phyloP scores from a whole-genome alignment of 148 eudicot species.

The Chenopodium formosanum region DNA sequence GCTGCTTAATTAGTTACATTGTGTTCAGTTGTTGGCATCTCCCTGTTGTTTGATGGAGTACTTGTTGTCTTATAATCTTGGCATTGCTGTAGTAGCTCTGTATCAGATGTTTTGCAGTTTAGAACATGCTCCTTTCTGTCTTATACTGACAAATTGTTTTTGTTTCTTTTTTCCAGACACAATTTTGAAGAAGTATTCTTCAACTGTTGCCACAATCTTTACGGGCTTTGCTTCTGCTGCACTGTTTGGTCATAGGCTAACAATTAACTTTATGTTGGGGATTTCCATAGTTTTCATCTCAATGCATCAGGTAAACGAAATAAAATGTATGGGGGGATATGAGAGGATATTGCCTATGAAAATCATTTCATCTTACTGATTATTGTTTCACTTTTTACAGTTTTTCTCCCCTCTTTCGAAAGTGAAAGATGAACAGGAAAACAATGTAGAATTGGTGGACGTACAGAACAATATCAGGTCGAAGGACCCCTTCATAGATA shows the following conservation, averaged over 20 bases:
- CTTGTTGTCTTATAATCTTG: not conserved
- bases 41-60: not conserved
- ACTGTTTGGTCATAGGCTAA: constrained; percentile 86
- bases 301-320: constrained; percentile 87
- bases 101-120: not conserved
- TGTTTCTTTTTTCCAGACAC: constrained; percentile 52
- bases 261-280: constrained; percentile 84
- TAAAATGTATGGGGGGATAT: not conserved
- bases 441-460: constrained; percentile 46
- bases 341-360: not conserved
- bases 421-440: constrained; percentile 73
- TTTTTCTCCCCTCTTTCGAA: constrained; percentile 96
- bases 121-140: not conserved
- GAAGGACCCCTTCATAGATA: constrained; percentile 56
- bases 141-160: not conserved
- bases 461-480: constrained; percentile 47
- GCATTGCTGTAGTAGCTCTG: constrained; percentile 1
- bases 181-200: constrained; percentile 91
- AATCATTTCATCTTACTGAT: constrained; percentile 27
- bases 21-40: not conserved
- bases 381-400: constrained; percentile 37
- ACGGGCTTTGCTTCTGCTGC: constrained; percentile 95
- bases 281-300: constrained; percentile 97
- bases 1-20: not conserved
- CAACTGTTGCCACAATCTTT: constrained; percentile 88